Percentiles rank a stretch among this genome's conserved stretches.
Evolutionary conservation across 768 basidiomycete genomes (phyloP).

Genomic region (Termitomyces sp.): DNA sequence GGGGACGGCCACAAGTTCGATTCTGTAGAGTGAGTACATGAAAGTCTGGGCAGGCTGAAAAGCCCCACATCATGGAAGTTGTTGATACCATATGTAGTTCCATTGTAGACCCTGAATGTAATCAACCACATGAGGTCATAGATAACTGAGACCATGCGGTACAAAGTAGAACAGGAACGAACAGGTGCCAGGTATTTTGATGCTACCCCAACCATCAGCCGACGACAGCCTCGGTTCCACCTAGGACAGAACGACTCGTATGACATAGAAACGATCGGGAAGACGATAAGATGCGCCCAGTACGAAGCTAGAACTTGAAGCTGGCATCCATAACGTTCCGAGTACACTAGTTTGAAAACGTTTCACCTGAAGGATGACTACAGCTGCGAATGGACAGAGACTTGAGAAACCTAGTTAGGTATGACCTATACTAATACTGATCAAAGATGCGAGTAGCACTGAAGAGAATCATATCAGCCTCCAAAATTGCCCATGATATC

Average conservation of each 20-base stretch:
- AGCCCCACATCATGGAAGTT: slow-evolving; percentile 46
- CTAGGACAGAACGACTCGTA: no score
- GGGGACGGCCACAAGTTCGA: no score
- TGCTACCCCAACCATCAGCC: slow-evolving; percentile 48
- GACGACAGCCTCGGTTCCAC: slow-evolving; percentile 55
- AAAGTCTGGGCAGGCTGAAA: slow-evolving; percentile 47
- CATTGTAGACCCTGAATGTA: slow-evolving; percentile 35
- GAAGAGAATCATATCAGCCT: slow-evolving; percentile 58
- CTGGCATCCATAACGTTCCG: slow-evolving; percentile 36
- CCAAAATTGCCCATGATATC: background rate
- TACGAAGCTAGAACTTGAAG: slow-evolving; percentile 45
- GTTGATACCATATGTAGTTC: no score
- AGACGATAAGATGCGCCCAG: slow-evolving; percentile 51
- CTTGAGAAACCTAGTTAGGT: no score
- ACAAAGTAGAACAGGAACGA: no score
- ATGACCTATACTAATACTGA: no score
- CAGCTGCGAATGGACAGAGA: no score
- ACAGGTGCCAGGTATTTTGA: slow-evolving; percentile 57
- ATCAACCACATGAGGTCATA: slow-evolving; percentile 3
- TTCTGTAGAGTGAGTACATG: slow-evolving; percentile 54
- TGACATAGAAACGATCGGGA: slow-evolving; percentile 39
- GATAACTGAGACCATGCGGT: background rate
- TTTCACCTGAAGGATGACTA: slow-evolving; percentile 41
- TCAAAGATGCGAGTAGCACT: slow-evolving; percentile 30
- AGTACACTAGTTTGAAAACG: background rate